phyloP scores from a whole-genome alignment of 202 grass and related monocot genomes.

The Elaeis oleifera region DNA sequence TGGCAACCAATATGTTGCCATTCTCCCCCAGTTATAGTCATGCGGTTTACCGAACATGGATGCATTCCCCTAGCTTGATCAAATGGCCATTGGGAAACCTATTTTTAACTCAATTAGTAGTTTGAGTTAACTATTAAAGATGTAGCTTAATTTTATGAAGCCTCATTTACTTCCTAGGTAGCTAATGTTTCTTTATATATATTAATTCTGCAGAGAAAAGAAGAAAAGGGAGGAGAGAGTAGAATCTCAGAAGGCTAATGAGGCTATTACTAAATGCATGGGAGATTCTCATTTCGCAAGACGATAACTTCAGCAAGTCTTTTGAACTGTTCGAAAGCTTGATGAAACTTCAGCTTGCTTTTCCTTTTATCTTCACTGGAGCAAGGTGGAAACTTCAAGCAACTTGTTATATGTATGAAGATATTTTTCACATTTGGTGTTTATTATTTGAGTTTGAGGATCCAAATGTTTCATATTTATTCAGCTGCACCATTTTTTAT shows the following conservation, averaged over 20 bases:
- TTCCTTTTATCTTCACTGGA: conserved; percentile 11
- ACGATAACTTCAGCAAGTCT: conserved; percentile 34
- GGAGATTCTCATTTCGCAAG: conserved; percentile 39
- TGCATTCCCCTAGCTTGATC: no score
- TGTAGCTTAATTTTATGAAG: no score
- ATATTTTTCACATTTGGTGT: conserved; percentile 12
- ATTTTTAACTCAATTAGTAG: no score
- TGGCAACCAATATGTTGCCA: no score
- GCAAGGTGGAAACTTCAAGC: conserved; percentile 23
- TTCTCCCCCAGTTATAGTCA: no score
- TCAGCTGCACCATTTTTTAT: conserved; percentile 19
- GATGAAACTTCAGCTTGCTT: conserved; percentile 27
- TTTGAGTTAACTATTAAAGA: no score
- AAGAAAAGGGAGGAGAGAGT: conserved; percentile 96
- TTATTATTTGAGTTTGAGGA: conserved; percentile 36
- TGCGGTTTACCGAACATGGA: no score
- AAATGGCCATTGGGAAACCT: no score
- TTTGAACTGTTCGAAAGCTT: conserved; percentile 2
- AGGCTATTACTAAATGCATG: conserved; percentile 65
- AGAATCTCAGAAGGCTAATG: conserved; percentile 51
- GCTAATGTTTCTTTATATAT: no score
- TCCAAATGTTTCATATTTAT: conserved; percentile 27
- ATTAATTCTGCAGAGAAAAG: conserved; percentile 56
- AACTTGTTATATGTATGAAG: background rate
- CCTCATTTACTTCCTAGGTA: no score